These are phyloP conservation scores for Aspergillus coremiiformis DNA, from an alignment of 495 filamentous ascomycete genomes.

Conservation along the genomic window DNA sequence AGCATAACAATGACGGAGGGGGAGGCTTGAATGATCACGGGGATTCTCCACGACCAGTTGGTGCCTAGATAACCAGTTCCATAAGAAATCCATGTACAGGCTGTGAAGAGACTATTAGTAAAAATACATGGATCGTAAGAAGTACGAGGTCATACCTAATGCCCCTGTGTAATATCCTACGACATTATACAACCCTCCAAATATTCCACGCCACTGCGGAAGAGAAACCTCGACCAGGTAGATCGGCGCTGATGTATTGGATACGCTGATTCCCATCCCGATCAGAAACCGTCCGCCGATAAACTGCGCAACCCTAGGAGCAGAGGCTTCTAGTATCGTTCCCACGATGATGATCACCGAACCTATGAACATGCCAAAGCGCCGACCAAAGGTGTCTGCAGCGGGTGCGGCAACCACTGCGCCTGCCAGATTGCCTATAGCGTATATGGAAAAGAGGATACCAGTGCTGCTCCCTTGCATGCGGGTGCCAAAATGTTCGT, in stretches of 20 bases:
- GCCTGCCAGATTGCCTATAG: conserved; percentile 44
- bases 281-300: conserved; percentile 67
- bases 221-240: neutral
- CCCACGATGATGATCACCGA: conserved; percentile 52
- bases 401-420: conserved; percentile 43
- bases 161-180: conserved; percentile 6
- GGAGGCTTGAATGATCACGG: conserved; percentile 39
- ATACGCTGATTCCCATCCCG: conserved; percentile 11
- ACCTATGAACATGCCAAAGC: conserved; percentile 56
- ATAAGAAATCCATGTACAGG: conserved; percentile 6
- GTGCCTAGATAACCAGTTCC: conserved; percentile 7
- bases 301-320: conserved; percentile 43
- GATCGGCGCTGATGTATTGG: conserved; percentile 1
- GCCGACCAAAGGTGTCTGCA: conserved; percentile 48
- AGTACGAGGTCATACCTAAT: neutral
- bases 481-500: conserved; percentile 28
- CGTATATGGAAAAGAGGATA: conserved; percentile 51
- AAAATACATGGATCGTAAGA: neutral
- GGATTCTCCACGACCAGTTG: conserved; percentile 49
- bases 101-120: neutral
- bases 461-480: conserved; percentile 34
- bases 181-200: conserved; percentile 5
- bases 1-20: neutral
- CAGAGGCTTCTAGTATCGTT: conserved; percentile 45
- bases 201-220: conserved; percentile 28